Evolutionary conservation across 2,329 filamentous ascomycete species (phyloP), one percentile per base, ranked within the genome.

Genomic region (Venturia asperata): DNA sequence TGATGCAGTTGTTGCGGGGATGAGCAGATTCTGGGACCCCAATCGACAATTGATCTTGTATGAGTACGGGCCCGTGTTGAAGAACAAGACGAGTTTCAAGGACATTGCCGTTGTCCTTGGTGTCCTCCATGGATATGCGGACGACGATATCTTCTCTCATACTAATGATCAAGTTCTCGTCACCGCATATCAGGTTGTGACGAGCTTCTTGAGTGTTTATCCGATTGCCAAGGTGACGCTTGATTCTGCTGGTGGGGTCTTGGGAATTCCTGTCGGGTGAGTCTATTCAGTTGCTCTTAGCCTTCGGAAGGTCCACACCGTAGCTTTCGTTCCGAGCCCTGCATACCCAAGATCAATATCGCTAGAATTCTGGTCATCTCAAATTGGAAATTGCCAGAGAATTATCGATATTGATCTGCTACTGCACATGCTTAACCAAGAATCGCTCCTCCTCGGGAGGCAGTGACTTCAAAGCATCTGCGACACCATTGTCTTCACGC

Each of bases 251-350:
- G 71, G 72, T 4, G 65, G 62, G 11, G 66, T 66, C 2, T 68
- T 75, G 21, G 73, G 71, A 24, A 71, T 74, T n/a, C 73, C 73
- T 7, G 69, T 74, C n/a, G 73, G 69, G 69, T 70, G 61, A 65
- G 67, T 56, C 5, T 11, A 15, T 41, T 17, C 58, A 41, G 39
- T 15, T 10, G 39, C 39, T 41, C 39, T 41, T 15, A 41, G 39
- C 15, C 39, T 41, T 9, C 2, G 39, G 39, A 41, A 2, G 9
- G 11, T 10, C 39, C 9, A 11, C 10, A 9, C 4, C 9, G 39
- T 5, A 41, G 9, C 15, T 10, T 10, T 41, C 15, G 15, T 41
- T 10, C 39, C 39, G 10, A 10, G 39, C 9, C 11, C 9, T 41
- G 9, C 39, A 11, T 15, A 41, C 15, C 15, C 11, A 9, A 10